phyloP scores from a whole-genome alignment of 108 stramenopile species.

The Stephanodiscus triporus region DNA sequence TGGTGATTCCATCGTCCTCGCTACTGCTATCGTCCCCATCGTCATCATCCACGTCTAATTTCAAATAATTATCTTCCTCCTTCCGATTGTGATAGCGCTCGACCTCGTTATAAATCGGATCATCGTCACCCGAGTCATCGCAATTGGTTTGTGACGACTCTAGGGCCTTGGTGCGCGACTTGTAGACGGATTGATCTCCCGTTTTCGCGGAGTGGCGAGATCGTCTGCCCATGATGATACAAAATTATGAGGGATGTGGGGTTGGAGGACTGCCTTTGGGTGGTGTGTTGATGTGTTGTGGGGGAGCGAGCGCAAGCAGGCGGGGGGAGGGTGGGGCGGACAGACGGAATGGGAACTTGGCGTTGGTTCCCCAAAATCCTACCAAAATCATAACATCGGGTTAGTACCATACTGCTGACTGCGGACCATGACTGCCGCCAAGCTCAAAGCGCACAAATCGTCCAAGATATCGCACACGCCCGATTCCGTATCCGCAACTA shows the following conservation, averaged over 20 bases:
- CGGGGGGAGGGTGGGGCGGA: neutral
- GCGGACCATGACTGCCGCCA: neutral
- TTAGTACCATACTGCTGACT: no score
- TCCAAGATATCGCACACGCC: neutral
- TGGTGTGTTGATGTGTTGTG: neutral
- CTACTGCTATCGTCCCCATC: constrained; percentile 20
- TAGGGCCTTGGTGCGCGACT: constrained; percentile 24
- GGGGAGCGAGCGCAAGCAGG: no score
- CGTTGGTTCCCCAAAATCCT: no score
- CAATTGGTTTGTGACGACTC: constrained; percentile 1
- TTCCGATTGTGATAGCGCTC: constrained; percentile 58
- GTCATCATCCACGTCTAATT: constrained; percentile 33
- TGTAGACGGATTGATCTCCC: constrained; percentile 68
- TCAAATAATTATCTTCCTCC: constrained; percentile 55
- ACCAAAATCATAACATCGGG: no score
- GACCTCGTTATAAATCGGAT: constrained; percentile 65
- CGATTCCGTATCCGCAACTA: constrained; percentile 1
- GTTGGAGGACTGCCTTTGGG: neutral
- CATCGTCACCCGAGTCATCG: constrained; percentile 46
- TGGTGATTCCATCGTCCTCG: constrained; percentile 59
- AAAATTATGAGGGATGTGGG: neutral
- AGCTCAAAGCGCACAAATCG: neutral
- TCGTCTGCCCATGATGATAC: constrained; percentile 49
- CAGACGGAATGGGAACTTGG: neutral
- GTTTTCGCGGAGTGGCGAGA: constrained; percentile 79